Evolutionary conservation across 495 filamentous ascomycete species (phyloP), one percentile per base, ranked within the genome.

Genomic region (Cercophora samala): DNA sequence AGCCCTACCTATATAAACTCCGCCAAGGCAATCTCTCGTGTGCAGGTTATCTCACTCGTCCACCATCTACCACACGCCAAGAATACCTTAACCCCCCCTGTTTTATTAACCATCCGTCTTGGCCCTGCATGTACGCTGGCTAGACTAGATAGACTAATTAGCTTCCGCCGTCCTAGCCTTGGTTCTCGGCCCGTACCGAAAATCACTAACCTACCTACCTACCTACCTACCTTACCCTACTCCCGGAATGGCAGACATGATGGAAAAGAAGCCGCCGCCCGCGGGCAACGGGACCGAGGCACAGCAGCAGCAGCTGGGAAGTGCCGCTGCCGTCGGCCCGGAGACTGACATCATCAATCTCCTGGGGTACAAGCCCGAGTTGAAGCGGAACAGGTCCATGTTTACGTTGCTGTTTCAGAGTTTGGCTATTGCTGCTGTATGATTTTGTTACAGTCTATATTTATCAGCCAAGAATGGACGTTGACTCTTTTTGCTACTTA

Each of bases 311-410:
- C 56, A 32, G 60, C 22, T 42, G 29, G 53, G 21, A 11, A 18
- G 5, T 5, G 32, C 56, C 15, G 29, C 56, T 4, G 60, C 51
- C 19, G 60, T 24, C 17, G 60, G 42, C 42, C 26, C 55, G 0
- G 70, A 72, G 26, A 15, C 62, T 37, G 71, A 70, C 56, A 53
- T 68, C 53, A 58, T 89, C 70, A 85, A 83, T 6, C 72, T 87
- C 65, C 73, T 87, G 66, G 86, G 86, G 6, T 89, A 88, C 70
- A 87, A 86, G 77, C 86, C 87, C 58, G 86, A 88, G 68, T 72
- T 89, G 42, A 76, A 74, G 21, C 77, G 85, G 19, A 86, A 88
- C 73, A 73, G 77, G 25, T 79, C 77, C n/a, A 79, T 79, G 76
- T 76, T 75, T 46, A 79, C 77, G 21, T 64, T 79, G 60, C 59